Percentiles rank a stretch among this genome's conserved stretches.
Conservation (phyloP, 1,139 yeast genomes). For the Entelexis paramagnoliae region DNA sequence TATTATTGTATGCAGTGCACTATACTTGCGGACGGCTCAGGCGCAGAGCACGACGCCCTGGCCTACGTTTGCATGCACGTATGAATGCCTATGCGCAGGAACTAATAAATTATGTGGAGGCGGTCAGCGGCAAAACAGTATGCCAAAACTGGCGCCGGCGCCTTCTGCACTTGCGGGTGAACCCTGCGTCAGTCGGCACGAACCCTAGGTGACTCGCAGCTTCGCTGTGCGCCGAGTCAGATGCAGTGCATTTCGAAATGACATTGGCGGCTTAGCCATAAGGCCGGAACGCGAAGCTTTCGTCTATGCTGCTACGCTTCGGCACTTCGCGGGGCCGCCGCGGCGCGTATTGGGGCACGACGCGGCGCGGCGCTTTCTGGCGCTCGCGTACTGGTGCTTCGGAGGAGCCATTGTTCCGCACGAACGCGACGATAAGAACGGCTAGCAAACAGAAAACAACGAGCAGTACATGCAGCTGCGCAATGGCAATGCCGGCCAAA, state of each 20-base stretch:
- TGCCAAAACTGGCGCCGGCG: too few relatives aligned
- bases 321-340: neutral
- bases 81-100: too few relatives aligned
- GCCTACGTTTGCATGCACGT: too few relatives aligned
- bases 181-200: too few relatives aligned
- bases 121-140: too few relatives aligned
- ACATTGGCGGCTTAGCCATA: conserved; percentile 12
- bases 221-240: too few relatives aligned
- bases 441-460: neutral
- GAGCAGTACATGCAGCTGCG: neutral
- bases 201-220: too few relatives aligned
- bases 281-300: conserved; percentile 17
- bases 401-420: neutral
- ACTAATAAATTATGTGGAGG: too few relatives aligned
- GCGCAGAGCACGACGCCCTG: too few relatives aligned
- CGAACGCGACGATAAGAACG: neutral
- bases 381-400: neutral
- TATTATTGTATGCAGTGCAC: too few relatives aligned
- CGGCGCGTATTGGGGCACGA: neutral
- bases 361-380: neutral
- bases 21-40: neutral
- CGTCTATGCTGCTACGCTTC: conserved; percentile 1
- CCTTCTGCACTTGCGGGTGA: too few relatives aligned
- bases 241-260: too few relatives aligned
- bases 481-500: conserved; percentile 1